Percentiles rank a stretch among this genome's conserved stretches.
Conservation (phyloP, 495 filamentous ascomycete species). For the Clohesyomyces aquaticus region DNA sequence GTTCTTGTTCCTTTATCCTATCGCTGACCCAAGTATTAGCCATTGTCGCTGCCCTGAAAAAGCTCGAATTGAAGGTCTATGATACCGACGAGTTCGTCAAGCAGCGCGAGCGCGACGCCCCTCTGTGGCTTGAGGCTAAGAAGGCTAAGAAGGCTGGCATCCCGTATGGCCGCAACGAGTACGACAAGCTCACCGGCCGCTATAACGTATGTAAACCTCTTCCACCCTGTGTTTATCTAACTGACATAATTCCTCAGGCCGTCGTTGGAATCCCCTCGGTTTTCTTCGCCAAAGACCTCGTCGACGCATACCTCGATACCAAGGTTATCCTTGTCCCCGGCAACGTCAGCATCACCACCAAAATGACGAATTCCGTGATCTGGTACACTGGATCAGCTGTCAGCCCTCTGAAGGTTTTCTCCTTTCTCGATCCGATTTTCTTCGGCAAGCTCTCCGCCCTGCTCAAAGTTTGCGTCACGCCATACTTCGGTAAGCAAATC, state of each 20-base stretch:
- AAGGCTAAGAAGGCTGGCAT: conserved; percentile 2
- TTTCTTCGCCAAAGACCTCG: conserved; percentile 8
- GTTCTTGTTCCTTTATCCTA: not conserved
- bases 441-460: not conserved
- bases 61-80: not conserved
- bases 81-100: conserved; percentile 5
- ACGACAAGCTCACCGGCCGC: conserved; percentile 16
- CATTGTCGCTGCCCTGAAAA: not conserved
- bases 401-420: not conserved
- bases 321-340: conserved; percentile 8
- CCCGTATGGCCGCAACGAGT: conserved; percentile 5
- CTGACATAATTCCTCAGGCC: not conserved
- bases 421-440: not conserved
- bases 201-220: not conserved
- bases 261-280: not conserved
- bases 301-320: conserved; percentile 9
- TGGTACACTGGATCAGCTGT: not conserved
- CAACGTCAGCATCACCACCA: not conserved
- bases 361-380: not conserved
- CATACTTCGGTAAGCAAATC: not conserved
- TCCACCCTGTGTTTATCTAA: not conserved
- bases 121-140: conserved; percentile 12
- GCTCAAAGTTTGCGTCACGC: not conserved
- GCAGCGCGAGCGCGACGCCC: conserved; percentile 10
- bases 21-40: not conserved